phyloP scores from a whole-genome alignment of 2,329 filamentous ascomycete genomes.

The Botrytis tulipae region DNA sequence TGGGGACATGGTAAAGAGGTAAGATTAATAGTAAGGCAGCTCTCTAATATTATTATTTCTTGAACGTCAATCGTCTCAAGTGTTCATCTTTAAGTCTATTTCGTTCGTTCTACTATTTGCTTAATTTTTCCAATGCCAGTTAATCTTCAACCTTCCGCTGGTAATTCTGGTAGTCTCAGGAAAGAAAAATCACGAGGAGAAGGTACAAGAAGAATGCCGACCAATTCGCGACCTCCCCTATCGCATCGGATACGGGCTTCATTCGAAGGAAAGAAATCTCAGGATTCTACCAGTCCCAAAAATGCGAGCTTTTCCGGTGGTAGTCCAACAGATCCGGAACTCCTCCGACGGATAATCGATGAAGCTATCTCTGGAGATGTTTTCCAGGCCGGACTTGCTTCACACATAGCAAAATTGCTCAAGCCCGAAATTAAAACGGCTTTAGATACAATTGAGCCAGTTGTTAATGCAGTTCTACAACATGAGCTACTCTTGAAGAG shows the following conservation, averaged over 20 bases:
- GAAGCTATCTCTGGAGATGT: slow-evolving; percentile 35
- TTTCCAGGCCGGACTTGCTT: slow-evolving; percentile 37
- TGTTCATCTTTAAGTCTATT: not conserved
- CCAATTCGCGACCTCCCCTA: slow-evolving; percentile 36
- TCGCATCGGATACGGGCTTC: slow-evolving; percentile 35
- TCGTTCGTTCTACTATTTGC: not conserved
- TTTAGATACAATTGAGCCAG: slow-evolving; percentile 38
- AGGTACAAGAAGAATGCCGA: slow-evolving; percentile 18
- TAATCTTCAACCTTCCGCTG: slow-evolving; percentile 15
- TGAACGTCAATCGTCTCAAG: slow-evolving; percentile 1
- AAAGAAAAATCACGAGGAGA: slow-evolving; percentile 5
- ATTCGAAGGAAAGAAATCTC: slow-evolving; percentile 35
- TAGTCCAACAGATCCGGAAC: slow-evolving; percentile 30
- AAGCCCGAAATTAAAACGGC: slow-evolving; percentile 38
- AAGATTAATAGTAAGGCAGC: slow-evolving; percentile 6
- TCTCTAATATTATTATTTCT: slow-evolving; percentile 7
- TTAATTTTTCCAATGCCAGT: slow-evolving; percentile 13
- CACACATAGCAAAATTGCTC: slow-evolving; percentile 35
- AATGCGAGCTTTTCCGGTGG: slow-evolving; percentile 20
- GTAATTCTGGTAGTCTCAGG: not conserved
- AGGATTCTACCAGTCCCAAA: slow-evolving; percentile 3
- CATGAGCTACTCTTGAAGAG: slow-evolving; percentile 37
- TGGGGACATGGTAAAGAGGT: slow-evolving; percentile 12
- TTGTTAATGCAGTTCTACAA: slow-evolving; percentile 38
- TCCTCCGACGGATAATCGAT: slow-evolving; percentile 33